Evolutionary conservation across 2,329 filamentous ascomycete genomes (phyloP), one percentile per base, ranked within the genome.

Genomic region (Cladosporium sphaerospermum): DNA sequence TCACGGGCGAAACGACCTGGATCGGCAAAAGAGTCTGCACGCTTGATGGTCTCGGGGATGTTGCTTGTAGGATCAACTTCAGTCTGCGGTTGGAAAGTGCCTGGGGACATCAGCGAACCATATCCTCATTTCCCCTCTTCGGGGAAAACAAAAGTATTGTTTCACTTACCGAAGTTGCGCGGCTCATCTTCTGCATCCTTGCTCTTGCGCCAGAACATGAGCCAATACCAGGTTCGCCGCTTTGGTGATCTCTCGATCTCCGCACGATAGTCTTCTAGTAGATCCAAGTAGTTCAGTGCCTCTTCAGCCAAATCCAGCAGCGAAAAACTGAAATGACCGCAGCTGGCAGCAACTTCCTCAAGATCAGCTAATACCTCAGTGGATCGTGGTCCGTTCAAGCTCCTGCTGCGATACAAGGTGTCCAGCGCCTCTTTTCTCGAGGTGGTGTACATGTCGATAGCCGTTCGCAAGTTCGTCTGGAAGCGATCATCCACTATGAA

Each of bases 301-400:
- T 96, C 90, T 65, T 95, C 88, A 0, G 89, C 91, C 64, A 97
- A 92, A 60, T 93, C 88, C 57, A 93, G 82, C 23, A 99, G 75
- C 41, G 88, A 95, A 67, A 93, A 96, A 65, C 88, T 92, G 66
- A 97, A 99, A 70, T 97, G 91, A 0, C 93, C 92, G 64, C 93
- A 99, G 53, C 91, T 95, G n/a, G 93, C 92, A 39, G 92, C 91
- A 9, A 97, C 91, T 69, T 99, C 93, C 68, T 99, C 93, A 54
- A 96, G 90, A 68, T 97, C 93, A 2, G 92, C 93, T 65, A 95
- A 86, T 8, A 92, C 79, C 57, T 86, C 86, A 14, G 43, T 47
- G 34, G n/a, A 50, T 49, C 14, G 48, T 41, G 13, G 57, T 45
- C 36, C 55, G 53, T 16, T 57, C 13, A 56, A 79, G 3, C 83